A percentile compares a stretch with the other conserved stretches of the same genome.
These are phyloP conservation scores for Silene conica DNA, from an alignment of 148 eudicot species.

Conservation along the genomic window DNA sequence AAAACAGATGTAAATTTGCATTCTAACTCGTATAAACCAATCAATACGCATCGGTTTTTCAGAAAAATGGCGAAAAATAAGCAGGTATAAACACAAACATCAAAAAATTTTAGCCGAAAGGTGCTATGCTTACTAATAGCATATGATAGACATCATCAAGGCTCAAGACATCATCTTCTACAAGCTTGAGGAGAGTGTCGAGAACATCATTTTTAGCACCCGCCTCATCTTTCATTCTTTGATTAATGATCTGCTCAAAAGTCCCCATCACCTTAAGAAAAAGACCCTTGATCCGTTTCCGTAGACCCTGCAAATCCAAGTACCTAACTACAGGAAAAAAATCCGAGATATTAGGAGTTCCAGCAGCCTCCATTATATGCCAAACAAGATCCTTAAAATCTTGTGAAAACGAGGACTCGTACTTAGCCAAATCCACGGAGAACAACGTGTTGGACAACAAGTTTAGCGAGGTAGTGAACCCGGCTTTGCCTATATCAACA, in stretches of 20 bases:
- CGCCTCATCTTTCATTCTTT: conserved; percentile 7
- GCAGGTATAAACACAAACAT: too few species aligned
- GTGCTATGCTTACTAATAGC: conserved; percentile 18
- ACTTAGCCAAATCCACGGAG: conserved; percentile 22
- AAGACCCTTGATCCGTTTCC: neutral
- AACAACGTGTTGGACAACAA: conserved; percentile 28
- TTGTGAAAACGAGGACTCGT: neutral
- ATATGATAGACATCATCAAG: conserved; percentile 29
- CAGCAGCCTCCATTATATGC: neutral
- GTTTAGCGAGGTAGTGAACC: conserved; percentile 24
- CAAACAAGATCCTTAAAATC: conserved; percentile 22
- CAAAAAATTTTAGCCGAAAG: too few species aligned
- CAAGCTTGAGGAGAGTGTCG: conserved; percentile 13
- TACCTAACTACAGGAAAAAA: conserved; percentile 12
- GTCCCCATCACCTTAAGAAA: neutral
- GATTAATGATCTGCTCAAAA: conserved; percentile 18
- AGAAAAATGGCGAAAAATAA: too few species aligned
- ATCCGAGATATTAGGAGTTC: conserved; percentile 29
- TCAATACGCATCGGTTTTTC: too few species aligned
- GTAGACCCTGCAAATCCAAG: conserved; percentile 25
- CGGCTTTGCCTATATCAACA: conserved; percentile 28
- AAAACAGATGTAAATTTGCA: too few species aligned
- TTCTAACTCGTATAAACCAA: too few species aligned
- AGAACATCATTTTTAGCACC: conserved; percentile 8
- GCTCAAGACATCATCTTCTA: conserved; percentile 20